Evolutionary conservation across 371 early-diverging fungal species (phyloP).

Genomic region (Mucor circinelloides): DNA sequence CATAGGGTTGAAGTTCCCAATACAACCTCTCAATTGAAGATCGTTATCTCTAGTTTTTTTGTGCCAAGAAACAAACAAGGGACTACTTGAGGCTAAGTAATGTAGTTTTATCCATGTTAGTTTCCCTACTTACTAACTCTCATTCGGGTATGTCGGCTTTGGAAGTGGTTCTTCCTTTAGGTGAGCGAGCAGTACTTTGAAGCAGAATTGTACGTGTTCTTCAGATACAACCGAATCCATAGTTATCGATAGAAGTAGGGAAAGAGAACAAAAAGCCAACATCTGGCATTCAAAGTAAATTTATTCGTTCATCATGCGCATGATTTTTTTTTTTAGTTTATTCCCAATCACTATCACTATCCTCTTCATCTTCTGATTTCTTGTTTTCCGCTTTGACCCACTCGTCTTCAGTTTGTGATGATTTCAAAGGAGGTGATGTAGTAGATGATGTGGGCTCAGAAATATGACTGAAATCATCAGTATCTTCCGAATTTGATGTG

Average conservation of each 20-base stretch:
- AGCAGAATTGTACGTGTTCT: conserved; percentile 77
- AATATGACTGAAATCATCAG: conserved; percentile 30
- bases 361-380: conserved; percentile 30
- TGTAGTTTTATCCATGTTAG: neutral
- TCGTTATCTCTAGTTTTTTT: conserved; percentile 36
- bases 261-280: neutral
- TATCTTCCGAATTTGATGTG: conserved; percentile 23
- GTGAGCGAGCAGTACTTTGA: conserved; percentile 64
- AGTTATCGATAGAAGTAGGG: neutral
- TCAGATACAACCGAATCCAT: conserved; percentile 21
- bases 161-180: conserved; percentile 42
- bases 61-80: conserved; percentile 91
- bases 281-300: neutral
- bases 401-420: conserved; percentile 25
- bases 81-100: conserved; percentile 39
- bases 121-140: conserved; percentile 51
- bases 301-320: neutral
- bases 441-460: conserved; percentile 24
- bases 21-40: conserved; percentile 84
- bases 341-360: conserved; percentile 52
- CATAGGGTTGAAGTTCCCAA: conserved; percentile 87
- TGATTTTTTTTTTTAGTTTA: conserved; percentile 15
- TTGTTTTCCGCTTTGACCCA: conserved; percentile 32
- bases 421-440: conserved; percentile 14
- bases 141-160: conserved; percentile 52